Conservation (phyloP, 306 rosid genomes). For the Pachyrhizus erosus region DNA sequence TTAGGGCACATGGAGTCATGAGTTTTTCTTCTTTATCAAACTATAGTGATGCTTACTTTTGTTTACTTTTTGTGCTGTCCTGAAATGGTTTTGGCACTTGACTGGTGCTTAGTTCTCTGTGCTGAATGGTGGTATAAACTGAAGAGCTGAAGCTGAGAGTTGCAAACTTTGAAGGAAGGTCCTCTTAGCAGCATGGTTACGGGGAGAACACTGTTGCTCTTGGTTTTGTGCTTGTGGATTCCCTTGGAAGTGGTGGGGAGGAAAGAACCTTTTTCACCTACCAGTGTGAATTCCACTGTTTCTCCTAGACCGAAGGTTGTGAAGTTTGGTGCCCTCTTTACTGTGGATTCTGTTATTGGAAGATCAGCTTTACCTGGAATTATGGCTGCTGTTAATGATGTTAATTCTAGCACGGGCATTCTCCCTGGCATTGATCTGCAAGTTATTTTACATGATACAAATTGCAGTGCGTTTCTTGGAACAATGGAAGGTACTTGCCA, state of each 20-base stretch:
- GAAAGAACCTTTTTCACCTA: conserved; percentile 51
- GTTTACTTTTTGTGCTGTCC: conserved; percentile 29
- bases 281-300: conserved; percentile 44
- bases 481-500: conserved; percentile 68
- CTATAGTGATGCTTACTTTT: not conserved
- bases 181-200: conserved; percentile 40
- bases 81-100: conserved; percentile 39
- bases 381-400: conserved; percentile 63
- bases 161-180: conserved; percentile 44
- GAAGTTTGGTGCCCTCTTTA: conserved; percentile 75
- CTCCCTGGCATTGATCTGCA: conserved; percentile 58
- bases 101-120: conserved; percentile 44
- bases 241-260: conserved; percentile 55
- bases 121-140: conserved; percentile 33
- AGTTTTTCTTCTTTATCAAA: conserved; percentile 12
- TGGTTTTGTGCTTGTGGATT: conserved; percentile 60
- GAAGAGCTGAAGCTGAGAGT: conserved; percentile 37
- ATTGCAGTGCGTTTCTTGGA: conserved; percentile 77
- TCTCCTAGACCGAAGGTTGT: conserved; percentile 53
- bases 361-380: conserved; percentile 67
- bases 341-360: conserved; percentile 65
- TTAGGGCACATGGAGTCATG: conserved; percentile 22
- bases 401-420: conserved; percentile 59
- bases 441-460: conserved; percentile 52
- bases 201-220: conserved; percentile 40